Conservation (phyloP, 2,329 filamentous ascomycete species). For the Cladorrhinum sp. region DNA sequence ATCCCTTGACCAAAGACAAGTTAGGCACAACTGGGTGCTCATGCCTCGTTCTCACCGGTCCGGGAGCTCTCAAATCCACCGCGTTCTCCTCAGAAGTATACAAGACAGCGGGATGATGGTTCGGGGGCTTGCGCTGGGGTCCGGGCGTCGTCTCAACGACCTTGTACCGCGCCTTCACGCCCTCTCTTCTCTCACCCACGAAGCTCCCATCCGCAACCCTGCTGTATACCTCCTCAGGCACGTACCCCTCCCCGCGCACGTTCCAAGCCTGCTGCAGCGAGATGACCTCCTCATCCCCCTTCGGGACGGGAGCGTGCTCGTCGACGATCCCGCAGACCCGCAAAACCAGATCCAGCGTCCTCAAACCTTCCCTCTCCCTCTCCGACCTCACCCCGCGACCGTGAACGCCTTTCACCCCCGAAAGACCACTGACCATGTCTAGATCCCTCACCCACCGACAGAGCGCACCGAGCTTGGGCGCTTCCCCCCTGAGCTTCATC, state of each 20-base stretch:
- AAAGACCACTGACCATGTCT: slow-evolving; percentile 65
- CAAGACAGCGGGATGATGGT: slow-evolving; percentile 63
- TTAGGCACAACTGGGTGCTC: slow-evolving; percentile 62
- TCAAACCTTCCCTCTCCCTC: slow-evolving; percentile 54
- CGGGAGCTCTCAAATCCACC: slow-evolving; percentile 33
- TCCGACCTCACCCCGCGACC: slow-evolving; percentile 36
- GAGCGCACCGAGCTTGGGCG: slow-evolving; percentile 64
- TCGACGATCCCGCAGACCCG: slow-evolving; percentile 63
- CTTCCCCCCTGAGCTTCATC: slow-evolving; percentile 64
- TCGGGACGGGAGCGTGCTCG: slow-evolving; percentile 38
- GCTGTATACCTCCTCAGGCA: slow-evolving; percentile 47
- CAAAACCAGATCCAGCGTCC: slow-evolving; percentile 62
- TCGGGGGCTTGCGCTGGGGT: slow-evolving; percentile 61
- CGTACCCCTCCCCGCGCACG: slow-evolving; percentile 37
- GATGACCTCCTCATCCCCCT: slow-evolving; percentile 35
- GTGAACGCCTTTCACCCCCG: slow-evolving; percentile 49
- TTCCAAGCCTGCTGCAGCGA: slow-evolving; percentile 61
- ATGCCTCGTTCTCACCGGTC: slow-evolving; percentile 40
- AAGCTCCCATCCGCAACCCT: slow-evolving; percentile 59
- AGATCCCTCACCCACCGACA: slow-evolving; percentile 72
- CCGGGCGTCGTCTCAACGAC: slow-evolving; percentile 62
- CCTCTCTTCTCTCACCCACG: slow-evolving; percentile 38
- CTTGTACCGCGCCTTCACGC: slow-evolving; percentile 53
- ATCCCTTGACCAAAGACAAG: slow-evolving; percentile 57
- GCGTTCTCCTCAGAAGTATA: slow-evolving; percentile 59